phyloP scores from a whole-genome alignment of 2,329 filamentous ascomycete genomes.

The Cladosporium sp. region DNA sequence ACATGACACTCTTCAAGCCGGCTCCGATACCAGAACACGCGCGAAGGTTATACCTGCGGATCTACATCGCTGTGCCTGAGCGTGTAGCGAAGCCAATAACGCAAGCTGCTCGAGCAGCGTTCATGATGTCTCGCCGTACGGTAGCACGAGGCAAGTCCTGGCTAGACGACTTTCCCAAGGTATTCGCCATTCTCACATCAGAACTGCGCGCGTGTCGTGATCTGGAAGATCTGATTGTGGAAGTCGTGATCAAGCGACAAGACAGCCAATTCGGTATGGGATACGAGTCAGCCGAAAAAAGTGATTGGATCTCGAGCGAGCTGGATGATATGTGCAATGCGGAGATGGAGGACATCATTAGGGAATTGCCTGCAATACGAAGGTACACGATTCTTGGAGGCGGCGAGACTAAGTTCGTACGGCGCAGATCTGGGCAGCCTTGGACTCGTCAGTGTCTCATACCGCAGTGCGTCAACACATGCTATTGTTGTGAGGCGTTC shows the following conservation, averaged over 20 bases:
- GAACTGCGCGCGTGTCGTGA: not conserved
- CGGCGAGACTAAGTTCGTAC: not conserved
- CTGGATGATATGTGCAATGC: not conserved
- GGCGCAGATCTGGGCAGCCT: not conserved
- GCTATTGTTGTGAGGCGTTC: not conserved
- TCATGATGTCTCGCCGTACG: not conserved
- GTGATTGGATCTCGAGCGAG: not conserved
- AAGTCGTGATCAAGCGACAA: not conserved
- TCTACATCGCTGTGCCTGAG: not conserved
- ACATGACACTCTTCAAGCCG: not conserved
- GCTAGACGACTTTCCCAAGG: not conserved
- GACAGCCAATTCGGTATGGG: not conserved
- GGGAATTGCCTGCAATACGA: not conserved
- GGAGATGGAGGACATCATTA: not conserved
- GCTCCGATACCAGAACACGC: not conserved
- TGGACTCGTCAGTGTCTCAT: not conserved
- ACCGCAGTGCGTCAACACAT: not conserved
- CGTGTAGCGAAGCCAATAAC: not conserved
- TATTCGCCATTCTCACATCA: not conserved
- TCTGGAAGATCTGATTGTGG: not conserved
- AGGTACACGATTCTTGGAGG: not conserved
- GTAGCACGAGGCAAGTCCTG: not conserved
- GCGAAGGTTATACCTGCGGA: not conserved
- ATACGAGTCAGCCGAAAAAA: not conserved
- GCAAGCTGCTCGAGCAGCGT: not conserved